Base-by-base conservation (phyloP, 139 green algal genomes). In the Pseudopediastrum boryanum region DNA sequence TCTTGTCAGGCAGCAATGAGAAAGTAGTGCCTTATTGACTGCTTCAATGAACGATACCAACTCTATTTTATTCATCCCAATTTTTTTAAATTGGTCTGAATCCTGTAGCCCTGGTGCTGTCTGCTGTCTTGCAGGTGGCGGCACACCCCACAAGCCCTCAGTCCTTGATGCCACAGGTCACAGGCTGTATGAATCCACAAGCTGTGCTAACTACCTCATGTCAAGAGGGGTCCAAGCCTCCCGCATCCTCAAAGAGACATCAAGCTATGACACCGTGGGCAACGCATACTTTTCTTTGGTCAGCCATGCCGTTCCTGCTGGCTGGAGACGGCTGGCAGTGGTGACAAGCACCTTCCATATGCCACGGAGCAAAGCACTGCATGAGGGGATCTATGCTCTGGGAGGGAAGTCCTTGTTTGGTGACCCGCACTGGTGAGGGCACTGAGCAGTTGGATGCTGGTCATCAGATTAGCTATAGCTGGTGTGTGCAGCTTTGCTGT, bases 301-400 rank as follows among this genome's bases (percentile, higher is more conserved):
- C 43, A 95, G 94, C 58, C 94, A 97, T 70, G 88, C 90, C 8
- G 27, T 97, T 3, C 93, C 93, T 8, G 81, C 85, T 31, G 82
- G 83, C 25, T 97, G 93, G 93, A 70, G 80, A 29, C 59, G 65
- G n/a, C 4, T 89, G 16, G 78, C 81, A 0, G 74, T 95, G 1
- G 81, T 96, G 3, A 79, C 93, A 2, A 89, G 78, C 68, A 81
- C 86, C 64, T 97, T 96, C 81, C 93, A 97, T 83, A 96, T 97
- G 92, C 86, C 89, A 0, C 83, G 93, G 29, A 88, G 81, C 23
- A 71, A 56, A 4, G 83, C 83, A n/a, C 89, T 94, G 8, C 96
- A 95, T 79, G 41, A 87, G 6, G 75, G 65, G 41, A 82, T 89
- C 35, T 97, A 85, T 65, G 31, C 48, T 9, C 66, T 93, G 29